A percentile compares a stretch with the other conserved stretches of the same genome.
Conservation (phyloP, 2,329 filamentous ascomycete genomes). For the Colletotrichum orchidophilum region DNA sequence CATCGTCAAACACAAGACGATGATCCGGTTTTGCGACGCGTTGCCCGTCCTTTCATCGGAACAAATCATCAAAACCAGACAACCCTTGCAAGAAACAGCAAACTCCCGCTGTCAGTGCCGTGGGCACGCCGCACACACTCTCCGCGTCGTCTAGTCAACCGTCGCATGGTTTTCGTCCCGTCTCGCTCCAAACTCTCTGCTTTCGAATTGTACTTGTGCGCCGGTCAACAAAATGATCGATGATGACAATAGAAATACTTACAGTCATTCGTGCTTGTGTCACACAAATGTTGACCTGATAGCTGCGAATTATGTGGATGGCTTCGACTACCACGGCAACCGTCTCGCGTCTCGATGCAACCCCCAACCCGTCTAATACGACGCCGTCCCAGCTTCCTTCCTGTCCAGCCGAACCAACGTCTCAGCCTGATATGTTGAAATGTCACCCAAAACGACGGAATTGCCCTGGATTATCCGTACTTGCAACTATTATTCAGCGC, state of each 20-base stretch:
- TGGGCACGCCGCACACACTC: not conserved
- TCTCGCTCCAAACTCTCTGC: constrained; percentile 17
- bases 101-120: constrained; percentile 31
- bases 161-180: constrained; percentile 26
- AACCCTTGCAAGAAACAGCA: constrained; percentile 26
- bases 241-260: not conserved
- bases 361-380: not conserved
- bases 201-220: not conserved
- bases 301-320: not conserved
- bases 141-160: constrained; percentile 25
- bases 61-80: not conserved
- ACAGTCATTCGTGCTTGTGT: not conserved
- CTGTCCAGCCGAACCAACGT: constrained; percentile 17
- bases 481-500: not conserved
- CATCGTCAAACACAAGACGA: not conserved
- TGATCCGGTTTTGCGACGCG: not conserved
- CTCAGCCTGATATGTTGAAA: constrained; percentile 18
- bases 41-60: not conserved
- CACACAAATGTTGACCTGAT: not conserved
- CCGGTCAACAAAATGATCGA: not conserved
- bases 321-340: not conserved
- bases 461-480: not conserved
- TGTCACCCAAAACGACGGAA: not conserved
- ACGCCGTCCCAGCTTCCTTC: not conserved
- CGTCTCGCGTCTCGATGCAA: not conserved